These are phyloP conservation scores for Picea glauca DNA, from an alignment of 75 land plant genomes.

Conservation along the genomic window DNA sequence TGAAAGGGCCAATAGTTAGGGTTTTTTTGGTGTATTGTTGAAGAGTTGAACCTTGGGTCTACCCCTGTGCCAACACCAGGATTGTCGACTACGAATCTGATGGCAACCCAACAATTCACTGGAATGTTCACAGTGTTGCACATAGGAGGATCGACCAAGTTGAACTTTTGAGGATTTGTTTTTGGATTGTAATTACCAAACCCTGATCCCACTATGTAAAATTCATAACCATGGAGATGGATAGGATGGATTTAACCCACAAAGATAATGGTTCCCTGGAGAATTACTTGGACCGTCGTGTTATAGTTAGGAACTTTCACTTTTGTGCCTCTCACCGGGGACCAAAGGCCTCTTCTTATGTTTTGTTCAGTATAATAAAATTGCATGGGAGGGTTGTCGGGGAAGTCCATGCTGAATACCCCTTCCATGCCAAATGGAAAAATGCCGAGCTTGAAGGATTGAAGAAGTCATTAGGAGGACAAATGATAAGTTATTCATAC, in stretches of 20 bases:
- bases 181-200: conserved; percentile 39
- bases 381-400: too few relatives aligned
- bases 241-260: conserved; percentile 56
- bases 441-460: too few relatives aligned
- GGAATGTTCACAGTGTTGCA: conserved; percentile 35
- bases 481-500: too few relatives aligned
- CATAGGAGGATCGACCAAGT: conserved; percentile 41
- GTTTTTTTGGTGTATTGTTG: too few relatives aligned
- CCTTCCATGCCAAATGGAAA: too few relatives aligned
- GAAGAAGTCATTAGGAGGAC: too few relatives aligned
- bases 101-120: conserved; percentile 47
- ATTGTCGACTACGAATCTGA: conserved; percentile 45
- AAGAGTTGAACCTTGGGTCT: too few relatives aligned
- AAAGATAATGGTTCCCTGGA: conserved; percentile 50
- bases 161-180: conserved; percentile 15
- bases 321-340: too few relatives aligned
- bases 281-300: conserved; percentile 40
- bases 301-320: conserved; percentile 29
- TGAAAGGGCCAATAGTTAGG: too few relatives aligned
- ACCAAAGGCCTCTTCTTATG: too few relatives aligned
- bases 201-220: conserved; percentile 55
- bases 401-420: too few relatives aligned
- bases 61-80: conserved; percentile 20
- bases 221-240: conserved; percentile 73
- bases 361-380: too few relatives aligned